Percentiles rank a stretch among this genome's conserved stretches.
Conservation (phyloP, 352 stramenopile genomes). For the Nothophytophthora sp. region DNA sequence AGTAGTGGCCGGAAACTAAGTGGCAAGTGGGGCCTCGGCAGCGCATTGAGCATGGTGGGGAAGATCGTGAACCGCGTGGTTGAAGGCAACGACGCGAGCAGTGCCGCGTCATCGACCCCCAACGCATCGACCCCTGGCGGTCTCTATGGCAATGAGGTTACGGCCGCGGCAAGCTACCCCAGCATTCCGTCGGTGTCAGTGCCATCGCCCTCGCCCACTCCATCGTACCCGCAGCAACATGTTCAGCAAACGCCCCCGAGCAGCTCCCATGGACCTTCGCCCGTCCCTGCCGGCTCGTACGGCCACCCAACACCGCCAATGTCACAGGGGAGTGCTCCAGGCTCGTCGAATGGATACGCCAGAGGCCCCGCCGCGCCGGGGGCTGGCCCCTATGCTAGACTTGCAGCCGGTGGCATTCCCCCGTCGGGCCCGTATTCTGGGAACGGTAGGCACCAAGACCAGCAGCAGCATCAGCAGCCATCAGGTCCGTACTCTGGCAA, state of each 20-base stretch:
- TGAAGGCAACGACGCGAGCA: slow-evolving; percentile 60
- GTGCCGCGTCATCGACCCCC: slow-evolving; percentile 4
- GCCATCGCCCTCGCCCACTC: slow-evolving; percentile 10
- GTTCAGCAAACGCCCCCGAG: slow-evolving; percentile 22
- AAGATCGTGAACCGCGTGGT: slow-evolving; percentile 89
- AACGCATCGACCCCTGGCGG: slow-evolving; percentile 17
- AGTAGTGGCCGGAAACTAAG: slow-evolving; percentile 44
- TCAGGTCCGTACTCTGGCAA: slow-evolving; percentile 30
- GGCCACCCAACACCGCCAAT: slow-evolving; percentile 27
- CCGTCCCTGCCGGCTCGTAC: slow-evolving; percentile 16
- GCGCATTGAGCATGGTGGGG: slow-evolving; percentile 82
- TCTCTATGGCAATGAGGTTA: slow-evolving; percentile 33
- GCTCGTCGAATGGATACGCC: slow-evolving; percentile 25
- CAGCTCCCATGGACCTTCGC: slow-evolving; percentile 17
- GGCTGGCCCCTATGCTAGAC: slow-evolving; percentile 9
- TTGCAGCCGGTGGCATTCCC: slow-evolving; percentile 8
- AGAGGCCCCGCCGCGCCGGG: slow-evolving; percentile 12
- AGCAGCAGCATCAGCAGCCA: slow-evolving; percentile 21
- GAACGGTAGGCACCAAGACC: slow-evolving; percentile 15
- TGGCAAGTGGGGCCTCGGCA: slow-evolving; percentile 83
- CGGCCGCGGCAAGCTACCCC: slow-evolving; percentile 29
- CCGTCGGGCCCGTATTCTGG: slow-evolving; percentile 21
- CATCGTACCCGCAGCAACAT: slow-evolving; percentile 19
- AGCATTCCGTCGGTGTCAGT: slow-evolving; percentile 14
- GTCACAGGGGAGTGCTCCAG: slow-evolving; percentile 24